Base-by-base conservation (phyloP, 2,329 filamentous ascomycete species). In the Fusarium napiforme region DNA sequence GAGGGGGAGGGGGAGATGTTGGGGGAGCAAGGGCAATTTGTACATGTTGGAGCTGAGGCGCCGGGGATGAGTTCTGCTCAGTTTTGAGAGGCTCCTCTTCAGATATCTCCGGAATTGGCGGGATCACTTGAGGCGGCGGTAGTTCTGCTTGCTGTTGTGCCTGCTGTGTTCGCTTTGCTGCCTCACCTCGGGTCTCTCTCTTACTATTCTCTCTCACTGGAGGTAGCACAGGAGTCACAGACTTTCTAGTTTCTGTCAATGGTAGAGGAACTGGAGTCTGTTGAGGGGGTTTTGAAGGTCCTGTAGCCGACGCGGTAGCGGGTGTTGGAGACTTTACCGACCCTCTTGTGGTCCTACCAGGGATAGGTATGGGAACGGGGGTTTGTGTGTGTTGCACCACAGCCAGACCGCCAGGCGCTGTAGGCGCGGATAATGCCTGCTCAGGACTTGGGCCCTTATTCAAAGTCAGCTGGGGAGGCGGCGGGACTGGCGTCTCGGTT, bases 401-500 rank as follows among this genome's bases (percentile, higher is more conserved):
- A 30, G 55, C 39, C 55, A 56, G 60, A 30, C 70, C 75, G 56
- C 70, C 71, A 62, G 71, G 69, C 36, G 69, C 71, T 66, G 63
- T 45, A 63, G 79, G 60, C 23, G 58, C 65, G 15, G 77, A 67
- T 45, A 58, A 64, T 43, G 72, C 45, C 40, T 57, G 75, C 57
- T 77, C 75, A 59, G 72, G 74, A 47, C 72, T 74, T 26, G 77
- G 73, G 21, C 69, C 73, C 43, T 81, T 76, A 76, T 75, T 78
- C 46, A 80, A 73, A 28, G 73, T 75, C 34, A 76, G 79, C 39
- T 83, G 83, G 32, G 82, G 80, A 19, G 84, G 84, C 46, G 84
- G 84, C 55, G 86, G 87, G 36, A 89, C 83, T 16, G 88, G 88
- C 19, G 88, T 90, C 78, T 90, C 88, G 30, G 85, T 89, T 79